Evolutionary conservation across 176 grass and related monocot species (phyloP).

Genomic region (Pontederia crassipes): DNA sequence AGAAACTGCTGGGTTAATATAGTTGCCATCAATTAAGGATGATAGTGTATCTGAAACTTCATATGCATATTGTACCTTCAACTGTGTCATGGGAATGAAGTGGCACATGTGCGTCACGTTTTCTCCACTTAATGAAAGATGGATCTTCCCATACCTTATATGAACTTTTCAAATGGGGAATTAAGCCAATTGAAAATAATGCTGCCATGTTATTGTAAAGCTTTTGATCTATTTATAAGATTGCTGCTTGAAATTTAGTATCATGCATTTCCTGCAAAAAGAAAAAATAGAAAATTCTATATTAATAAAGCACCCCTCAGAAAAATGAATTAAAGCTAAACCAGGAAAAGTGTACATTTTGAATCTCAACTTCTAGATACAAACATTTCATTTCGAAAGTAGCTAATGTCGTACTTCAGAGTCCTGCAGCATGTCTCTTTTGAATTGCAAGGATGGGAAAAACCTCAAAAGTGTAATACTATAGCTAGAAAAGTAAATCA

Average conservation of each 20-base stretch:
- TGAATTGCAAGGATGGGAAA: too few species aligned
- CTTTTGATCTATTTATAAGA: conserved; percentile 2
- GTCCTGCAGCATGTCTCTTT: too few species aligned
- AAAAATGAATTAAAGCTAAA: too few species aligned
- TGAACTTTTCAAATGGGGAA: conserved; percentile 19
- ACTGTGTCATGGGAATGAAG: conserved; percentile 67
- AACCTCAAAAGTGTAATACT: too few species aligned
- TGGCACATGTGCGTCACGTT: conserved; percentile 84
- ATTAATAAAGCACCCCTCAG: background rate
- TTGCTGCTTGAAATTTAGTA: background rate
- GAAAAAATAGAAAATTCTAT: background rate
- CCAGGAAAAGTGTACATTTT: too few species aligned
- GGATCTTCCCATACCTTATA: conserved; percentile 81
- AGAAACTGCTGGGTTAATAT: too few species aligned
- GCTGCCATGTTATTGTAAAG: conserved; percentile 29
- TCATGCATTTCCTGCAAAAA: conserved; percentile 18
- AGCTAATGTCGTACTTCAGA: too few species aligned
- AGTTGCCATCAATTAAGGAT: too few species aligned
- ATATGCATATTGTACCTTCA: conserved; percentile 35
- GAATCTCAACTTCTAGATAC: too few species aligned
- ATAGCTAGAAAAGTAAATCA: too few species aligned
- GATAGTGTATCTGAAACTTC: background rate
- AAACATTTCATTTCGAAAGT: too few species aligned
- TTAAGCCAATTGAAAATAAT: conserved; percentile 27
- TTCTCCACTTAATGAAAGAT: conserved; percentile 80